phyloP scores from a whole-genome alignment of 1,139 yeast species.

The Lodderomyces pseudojiufengensis region DNA sequence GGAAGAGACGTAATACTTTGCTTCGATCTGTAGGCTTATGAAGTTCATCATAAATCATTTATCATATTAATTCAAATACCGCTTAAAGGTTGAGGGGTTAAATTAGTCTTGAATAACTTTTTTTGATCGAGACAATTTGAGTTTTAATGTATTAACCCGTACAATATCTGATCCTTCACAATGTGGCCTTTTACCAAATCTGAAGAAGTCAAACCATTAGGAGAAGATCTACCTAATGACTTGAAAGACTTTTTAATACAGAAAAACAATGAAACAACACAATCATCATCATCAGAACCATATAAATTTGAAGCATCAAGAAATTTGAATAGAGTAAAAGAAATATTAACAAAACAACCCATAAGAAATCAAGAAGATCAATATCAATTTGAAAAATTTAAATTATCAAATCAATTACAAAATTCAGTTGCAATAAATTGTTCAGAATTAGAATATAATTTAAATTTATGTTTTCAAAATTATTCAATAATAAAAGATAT shows the following conservation, averaged over 20 bases:
- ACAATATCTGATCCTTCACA: no score
- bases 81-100: no score
- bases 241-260: constrained; percentile 33
- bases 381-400: constrained; percentile 30
- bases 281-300: constrained; percentile 12
- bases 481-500: constrained; percentile 2
- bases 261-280: constrained; percentile 25
- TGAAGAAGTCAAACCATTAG: constrained; percentile 19
- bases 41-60: no score
- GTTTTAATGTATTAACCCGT: no score
- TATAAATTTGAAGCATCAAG: constrained; percentile 26
- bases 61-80: no score
- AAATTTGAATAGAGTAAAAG: constrained; percentile 27
- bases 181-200: constrained; percentile 25
- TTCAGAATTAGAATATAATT: constrained; percentile 39
- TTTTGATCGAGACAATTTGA: no score
- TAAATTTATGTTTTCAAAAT: constrained; percentile 33
- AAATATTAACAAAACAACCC: constrained; percentile 21
- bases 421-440: constrained; percentile 36
- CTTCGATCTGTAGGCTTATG: no score
- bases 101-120: no score
- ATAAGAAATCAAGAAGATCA: constrained; percentile 18
- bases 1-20: no score
- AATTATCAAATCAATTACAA: constrained; percentile 24
- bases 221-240: constrained; percentile 28